Base-by-base conservation (phyloP, 2,329 filamentous ascomycete genomes). In the Kalaharituber pfeilii region DNA sequence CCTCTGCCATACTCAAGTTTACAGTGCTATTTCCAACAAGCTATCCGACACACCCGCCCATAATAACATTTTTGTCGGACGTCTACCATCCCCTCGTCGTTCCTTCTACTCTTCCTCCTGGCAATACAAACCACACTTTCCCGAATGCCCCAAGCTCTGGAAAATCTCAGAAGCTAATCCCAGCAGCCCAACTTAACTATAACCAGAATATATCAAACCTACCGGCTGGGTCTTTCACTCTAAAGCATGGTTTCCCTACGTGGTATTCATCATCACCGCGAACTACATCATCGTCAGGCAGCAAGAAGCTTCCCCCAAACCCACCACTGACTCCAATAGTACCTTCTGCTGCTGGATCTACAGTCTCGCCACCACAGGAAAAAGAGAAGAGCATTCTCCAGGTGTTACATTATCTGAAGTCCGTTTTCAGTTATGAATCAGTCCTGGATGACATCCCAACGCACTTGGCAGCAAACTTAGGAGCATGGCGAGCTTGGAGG, bases 1-100 rank as follows among this genome's bases (percentile, higher is more conserved):
- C 85, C 20, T 81, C 84, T 56, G 85, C 87, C 49, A 78, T 95
- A 63, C 76, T 96, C 59, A 84, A 88, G 64, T 94, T 96, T 69
- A 82, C 91, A 62, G 83, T 96, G 60, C 82, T 81, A 24, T 96
- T 96, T 64, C 85, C 88, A 30, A 74, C 82, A 57, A 75, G 76
- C 36, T 95, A 93, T 66, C 89, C 89, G 11, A 71, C 75, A 51
- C 71, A 85, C 20, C 85, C 89, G 51, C 91, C 91, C 8, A 73
- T 88, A 18, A 79, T 98, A 60, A 89, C 82, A 53, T 94, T 98
- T 68, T 78, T 80, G 47, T 93, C 86, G 62, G 89, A 96, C 66
- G 82, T 96, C 62, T 98, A 96, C 68, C 89, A 98, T 67, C 89
- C 89, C 18, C 75, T 98, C 42, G 81, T 96, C 61, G 87, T 88